Evolutionary conservation across 495 filamentous ascomycete genomes (phyloP).

Genomic region (Hyaloscypha variabilis): DNA sequence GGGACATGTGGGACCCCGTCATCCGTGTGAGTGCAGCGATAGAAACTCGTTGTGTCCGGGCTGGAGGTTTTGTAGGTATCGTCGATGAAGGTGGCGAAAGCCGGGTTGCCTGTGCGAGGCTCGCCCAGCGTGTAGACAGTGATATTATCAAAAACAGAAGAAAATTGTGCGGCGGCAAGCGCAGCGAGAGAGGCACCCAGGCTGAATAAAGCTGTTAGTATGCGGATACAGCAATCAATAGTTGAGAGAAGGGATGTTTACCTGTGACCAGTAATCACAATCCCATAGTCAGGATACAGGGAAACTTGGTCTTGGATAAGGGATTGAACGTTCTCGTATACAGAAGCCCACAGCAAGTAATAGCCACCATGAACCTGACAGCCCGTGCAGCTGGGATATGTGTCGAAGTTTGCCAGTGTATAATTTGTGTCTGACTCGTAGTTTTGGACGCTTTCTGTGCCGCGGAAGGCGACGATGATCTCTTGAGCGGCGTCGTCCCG

Average conservation of each 20-base stretch:
- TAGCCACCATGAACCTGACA: constrained; percentile 20
- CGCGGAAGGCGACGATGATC: constrained; percentile 20
- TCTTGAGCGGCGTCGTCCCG: constrained; percentile 15
- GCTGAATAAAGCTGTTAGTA: constrained; percentile 6
- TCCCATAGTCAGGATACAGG: constrained; percentile 13
- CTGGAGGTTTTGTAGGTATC: constrained; percentile 32
- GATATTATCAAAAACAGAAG: constrained; percentile 37
- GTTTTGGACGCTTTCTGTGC: constrained; percentile 15
- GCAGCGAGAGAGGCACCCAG: constrained; percentile 14
- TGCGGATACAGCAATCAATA: constrained; percentile 2
- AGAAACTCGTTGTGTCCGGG: constrained; percentile 45
- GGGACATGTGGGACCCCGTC: constrained; percentile 71
- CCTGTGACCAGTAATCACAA: constrained; percentile 20
- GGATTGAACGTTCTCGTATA: constrained; percentile 13
- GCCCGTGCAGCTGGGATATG: constrained; percentile 8
- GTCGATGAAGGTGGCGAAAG: constrained; percentile 60
- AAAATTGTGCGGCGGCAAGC: constrained; percentile 42
- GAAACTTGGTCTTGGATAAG: constrained; percentile 7
- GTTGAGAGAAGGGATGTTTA: background rate
- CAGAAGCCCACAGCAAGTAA: constrained; percentile 16
- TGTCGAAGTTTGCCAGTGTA: constrained; percentile 16
- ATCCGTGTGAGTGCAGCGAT: constrained; percentile 66
- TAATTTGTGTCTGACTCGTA: constrained; percentile 18
- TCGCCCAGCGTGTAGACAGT: constrained; percentile 67
- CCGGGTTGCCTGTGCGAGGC: constrained; percentile 65